These are phyloP conservation scores for Vanilla planifolia DNA, from an alignment of 106 monocot genomes.

Conservation along the genomic window DNA sequence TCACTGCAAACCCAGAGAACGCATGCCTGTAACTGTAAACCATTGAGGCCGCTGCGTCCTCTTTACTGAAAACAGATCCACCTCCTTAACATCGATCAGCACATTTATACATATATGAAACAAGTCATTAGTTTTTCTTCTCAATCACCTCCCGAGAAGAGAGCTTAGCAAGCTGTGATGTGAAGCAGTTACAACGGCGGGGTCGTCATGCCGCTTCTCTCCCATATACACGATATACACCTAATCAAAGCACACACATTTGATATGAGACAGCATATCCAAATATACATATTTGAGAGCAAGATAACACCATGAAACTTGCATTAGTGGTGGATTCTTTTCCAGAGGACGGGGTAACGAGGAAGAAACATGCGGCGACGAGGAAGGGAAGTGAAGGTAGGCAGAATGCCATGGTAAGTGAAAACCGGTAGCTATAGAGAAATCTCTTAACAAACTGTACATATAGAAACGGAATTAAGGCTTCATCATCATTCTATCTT, in stretches of 20 bases:
- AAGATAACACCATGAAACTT: neutral
- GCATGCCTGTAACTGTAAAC: constrained; percentile 28
- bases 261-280: neutral
- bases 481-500: too few species aligned
- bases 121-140: too few species aligned
- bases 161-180: constrained; percentile 30
- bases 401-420: too few species aligned
- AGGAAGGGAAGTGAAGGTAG: too few species aligned
- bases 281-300: too few species aligned
- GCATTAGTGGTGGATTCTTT: neutral
- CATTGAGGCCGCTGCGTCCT: constrained; percentile 8
- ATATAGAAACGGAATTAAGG: too few species aligned
- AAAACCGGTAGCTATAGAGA: too few species aligned
- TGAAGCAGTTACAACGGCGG: constrained; percentile 18
- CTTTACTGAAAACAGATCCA: constrained; percentile 14
- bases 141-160: constrained; percentile 24
- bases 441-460: too few species aligned
- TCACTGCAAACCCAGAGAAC: constrained; percentile 27
- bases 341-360: neutral
- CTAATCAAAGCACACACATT: neutral
- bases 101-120: too few species aligned
- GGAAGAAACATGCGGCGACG: neutral
- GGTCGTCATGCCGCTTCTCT: constrained; percentile 30
- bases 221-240: constrained; percentile 40
- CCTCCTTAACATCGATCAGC: too few species aligned